Conservation (phyloP, 2,329 filamentous ascomycete genomes). For the Xylaria polymorpha region DNA sequence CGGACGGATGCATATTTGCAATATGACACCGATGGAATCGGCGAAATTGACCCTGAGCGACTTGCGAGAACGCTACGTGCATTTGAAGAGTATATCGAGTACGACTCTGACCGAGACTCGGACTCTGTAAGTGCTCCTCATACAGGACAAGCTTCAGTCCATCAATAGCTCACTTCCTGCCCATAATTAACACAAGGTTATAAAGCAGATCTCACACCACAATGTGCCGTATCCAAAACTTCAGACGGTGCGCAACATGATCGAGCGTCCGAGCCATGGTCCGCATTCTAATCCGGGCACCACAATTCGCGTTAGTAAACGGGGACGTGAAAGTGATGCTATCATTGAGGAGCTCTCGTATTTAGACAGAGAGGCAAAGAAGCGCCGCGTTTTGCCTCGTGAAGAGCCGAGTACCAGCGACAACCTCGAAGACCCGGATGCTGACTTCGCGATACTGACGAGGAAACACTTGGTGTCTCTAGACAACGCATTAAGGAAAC, state of each 20-base stretch:
- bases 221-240: slow-evolving; percentile 21
- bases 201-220: slow-evolving; percentile 4
- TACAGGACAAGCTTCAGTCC: not conserved
- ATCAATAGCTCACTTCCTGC: not conserved
- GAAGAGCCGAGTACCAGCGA: not conserved
- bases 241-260: slow-evolving; percentile 15
- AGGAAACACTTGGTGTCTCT: slow-evolving; percentile 16
- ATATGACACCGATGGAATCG: slow-evolving; percentile 2
- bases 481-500: slow-evolving; percentile 6
- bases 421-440: slow-evolving; percentile 3
- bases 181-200: not conserved
- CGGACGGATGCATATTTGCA: slow-evolving; percentile 23
- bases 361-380: slow-evolving; percentile 14
- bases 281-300: slow-evolving; percentile 2
- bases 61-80: slow-evolving; percentile 15
- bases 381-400: slow-evolving; percentile 17
- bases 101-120: slow-evolving; percentile 6
- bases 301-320: slow-evolving; percentile 22
- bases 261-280: slow-evolving; percentile 11
- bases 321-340: slow-evolving; percentile 14
- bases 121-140: slow-evolving; percentile 8
- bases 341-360: slow-evolving; percentile 16
- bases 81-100: slow-evolving; percentile 10
- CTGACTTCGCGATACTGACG: slow-evolving; percentile 10
- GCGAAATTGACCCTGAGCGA: slow-evolving; percentile 15